A percentile compares a stretch with the other conserved stretches of the same genome.
Conservation (phyloP, 768 basidiomycete species). For the Pulveroboletus sp. region DNA sequence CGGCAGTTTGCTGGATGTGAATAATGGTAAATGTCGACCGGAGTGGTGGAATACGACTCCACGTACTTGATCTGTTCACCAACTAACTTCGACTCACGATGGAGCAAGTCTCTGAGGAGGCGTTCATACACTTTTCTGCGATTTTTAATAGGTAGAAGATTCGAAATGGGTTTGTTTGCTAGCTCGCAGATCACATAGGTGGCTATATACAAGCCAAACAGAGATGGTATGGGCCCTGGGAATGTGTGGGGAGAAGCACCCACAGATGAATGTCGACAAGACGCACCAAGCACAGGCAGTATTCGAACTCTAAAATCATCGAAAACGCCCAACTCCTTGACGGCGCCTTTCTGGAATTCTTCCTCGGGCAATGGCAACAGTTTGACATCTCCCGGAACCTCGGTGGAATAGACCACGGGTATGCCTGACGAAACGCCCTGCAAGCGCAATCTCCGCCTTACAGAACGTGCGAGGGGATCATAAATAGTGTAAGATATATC, state of each 20-base stretch:
- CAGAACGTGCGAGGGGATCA: conserved; percentile 90
- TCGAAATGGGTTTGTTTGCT: conserved; percentile 76
- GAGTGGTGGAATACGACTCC: not conserved
- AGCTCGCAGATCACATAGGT: conserved; percentile 86
- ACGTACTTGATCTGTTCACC: conserved; percentile 58
- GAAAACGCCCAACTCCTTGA: conserved; percentile 85
- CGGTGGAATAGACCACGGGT: conserved; percentile 93
- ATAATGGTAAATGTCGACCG: not conserved
- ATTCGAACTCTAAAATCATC: conserved; percentile 94
- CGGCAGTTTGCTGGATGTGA: conserved; percentile 55
- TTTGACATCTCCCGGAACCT: conserved; percentile 84
- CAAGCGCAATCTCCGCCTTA: conserved; percentile 70
- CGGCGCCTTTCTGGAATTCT: conserved; percentile 84
- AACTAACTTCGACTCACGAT: conserved; percentile 66
- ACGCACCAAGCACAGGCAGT: conserved; percentile 80
- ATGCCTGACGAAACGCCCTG: conserved; percentile 62
- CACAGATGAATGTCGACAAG: not conserved
- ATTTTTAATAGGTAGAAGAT: conserved; percentile 83
- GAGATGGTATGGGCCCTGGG: conserved; percentile 64
- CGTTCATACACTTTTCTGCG: conserved; percentile 80
- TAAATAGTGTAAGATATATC: conserved; percentile 92
- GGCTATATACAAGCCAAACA: conserved; percentile 88
- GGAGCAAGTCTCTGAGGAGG: conserved; percentile 70
- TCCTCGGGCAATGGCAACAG: conserved; percentile 88
- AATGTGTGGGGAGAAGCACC: not conserved